Percentiles rank a stretch among this genome's conserved stretches.
Evolutionary conservation across 306 rosid genomes (phyloP).

Genomic region (Medicago truncatula): MtrunA17r5.0-ANR NC_053044.1:46003501-46004000

Average conservation of each 20-base stretch:
- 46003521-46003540: slow-evolving; percentile 44
- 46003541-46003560: slow-evolving; percentile 43
- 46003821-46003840: slow-evolving; percentile 21
- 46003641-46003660: slow-evolving; percentile 39
- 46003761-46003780: slow-evolving; percentile 58
- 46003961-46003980: slow-evolving; percentile 7
- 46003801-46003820: neutral
- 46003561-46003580: slow-evolving; percentile 30
- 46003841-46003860: slow-evolving; percentile 22
- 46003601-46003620: slow-evolving; percentile 34
- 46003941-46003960: slow-evolving; percentile 44
- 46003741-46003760: slow-evolving; percentile 42
- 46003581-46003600: slow-evolving; percentile 38
- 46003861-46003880: slow-evolving; percentile 72
- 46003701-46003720: slow-evolving; percentile 30
- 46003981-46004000: slow-evolving; percentile 26
- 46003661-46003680: slow-evolving; percentile 47
- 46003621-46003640: slow-evolving; percentile 9
- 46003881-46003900: slow-evolving; percentile 33
- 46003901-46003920: slow-evolving; percentile 32
- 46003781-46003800: slow-evolving; percentile 44
- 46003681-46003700: slow-evolving; percentile 56
- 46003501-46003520: slow-evolving; percentile 45
- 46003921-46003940: slow-evolving; percentile 52
- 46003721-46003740: slow-evolving; percentile 11